Base-by-base conservation (phyloP, 495 filamentous ascomycete genomes). In the Penicillium samsonianum region DNA sequence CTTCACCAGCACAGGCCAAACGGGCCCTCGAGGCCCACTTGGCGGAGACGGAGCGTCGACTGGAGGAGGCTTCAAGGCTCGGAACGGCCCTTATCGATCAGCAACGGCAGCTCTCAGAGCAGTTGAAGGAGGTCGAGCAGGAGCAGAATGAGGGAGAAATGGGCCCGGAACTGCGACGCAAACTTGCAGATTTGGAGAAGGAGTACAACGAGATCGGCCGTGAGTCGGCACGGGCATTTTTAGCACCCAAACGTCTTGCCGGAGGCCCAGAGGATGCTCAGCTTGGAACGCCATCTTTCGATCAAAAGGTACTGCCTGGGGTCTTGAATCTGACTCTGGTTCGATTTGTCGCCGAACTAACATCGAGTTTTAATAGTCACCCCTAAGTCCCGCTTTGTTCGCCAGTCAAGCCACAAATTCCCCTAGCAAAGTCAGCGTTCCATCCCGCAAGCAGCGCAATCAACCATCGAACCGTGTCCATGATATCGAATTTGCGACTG, bases 171-270 rank as follows among this genome's bases (percentile, higher is more conserved):
- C 71, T 98, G 64, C 86, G 88, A 14, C 86, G 88, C 71, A 92
- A 88, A 69, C 78, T 98, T 28, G 80, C 84, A 10, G 93, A 96
- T 53, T 80, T 98, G 64, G 94, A 98, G 67, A 88, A 84, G 69
- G 95, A 97, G 60, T 98, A 95, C 71, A 94, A 94, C 71, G 94
- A 98, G 60, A 90, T 97, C 44, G 92, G 92, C 30, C 83, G 87
- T 50, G 92, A 98, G 66, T 92, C 89, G 20, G 89, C 92, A 43
- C 84, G 93, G 48, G 91, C 91, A 7, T 92, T 96, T 70, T 75
- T 98, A 53, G 80, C 65, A 20, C 91, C 94, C 14, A 93, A 92
- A 68, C 84, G 90, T 41, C 80, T 89, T 64, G 83, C 89, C 52
- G 80, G 85, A 42, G 87, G 84, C 54, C 81, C 72, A 56, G 88